phyloP scores from a whole-genome alignment of 2,329 filamentous ascomycete species.

The Aspergillus sp. region DNA sequence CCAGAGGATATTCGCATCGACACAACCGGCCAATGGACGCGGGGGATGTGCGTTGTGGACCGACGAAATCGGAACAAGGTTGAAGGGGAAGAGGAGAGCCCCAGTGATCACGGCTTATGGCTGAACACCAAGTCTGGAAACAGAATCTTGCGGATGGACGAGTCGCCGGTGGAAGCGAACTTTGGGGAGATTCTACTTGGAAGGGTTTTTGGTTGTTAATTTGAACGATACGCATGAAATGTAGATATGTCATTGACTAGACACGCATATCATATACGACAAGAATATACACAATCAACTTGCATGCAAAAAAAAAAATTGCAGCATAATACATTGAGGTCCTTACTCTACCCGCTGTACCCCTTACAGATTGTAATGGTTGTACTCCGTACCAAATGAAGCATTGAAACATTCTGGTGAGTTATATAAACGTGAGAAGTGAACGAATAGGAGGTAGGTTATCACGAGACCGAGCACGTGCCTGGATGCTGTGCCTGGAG shows the following conservation, averaged over 20 bases:
- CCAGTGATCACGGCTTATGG: constrained; percentile 72
- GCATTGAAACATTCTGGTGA: constrained; percentile 18
- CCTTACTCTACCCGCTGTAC: no score
- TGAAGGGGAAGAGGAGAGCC: constrained; percentile 49
- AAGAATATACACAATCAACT: not conserved
- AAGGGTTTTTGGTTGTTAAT: constrained; percentile 51
- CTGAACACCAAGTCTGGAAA: constrained; percentile 68
- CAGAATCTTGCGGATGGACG: constrained; percentile 65
- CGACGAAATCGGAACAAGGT: constrained; percentile 47
- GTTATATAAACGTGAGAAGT: not conserved
- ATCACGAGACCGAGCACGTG: not conserved
- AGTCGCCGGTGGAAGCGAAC: constrained; percentile 58
- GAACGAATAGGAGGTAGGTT: not conserved
- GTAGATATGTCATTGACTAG: not conserved
- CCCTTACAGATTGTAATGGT: constrained; percentile 8
- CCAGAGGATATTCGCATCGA: constrained; percentile 84
- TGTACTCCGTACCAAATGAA: constrained; percentile 12
- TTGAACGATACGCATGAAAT: not conserved
- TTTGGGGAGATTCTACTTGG: constrained; percentile 63
- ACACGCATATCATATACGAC: constrained; percentile 1
- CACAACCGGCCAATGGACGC: constrained; percentile 87
- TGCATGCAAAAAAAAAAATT: not conserved
- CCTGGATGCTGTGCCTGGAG: not conserved
- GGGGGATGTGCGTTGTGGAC: constrained; percentile 85
- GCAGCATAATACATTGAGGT: no score